Evolutionary conservation across 179 eudicot genomes (phyloP).

Genomic region (Gypsophila paniculata): DNA sequence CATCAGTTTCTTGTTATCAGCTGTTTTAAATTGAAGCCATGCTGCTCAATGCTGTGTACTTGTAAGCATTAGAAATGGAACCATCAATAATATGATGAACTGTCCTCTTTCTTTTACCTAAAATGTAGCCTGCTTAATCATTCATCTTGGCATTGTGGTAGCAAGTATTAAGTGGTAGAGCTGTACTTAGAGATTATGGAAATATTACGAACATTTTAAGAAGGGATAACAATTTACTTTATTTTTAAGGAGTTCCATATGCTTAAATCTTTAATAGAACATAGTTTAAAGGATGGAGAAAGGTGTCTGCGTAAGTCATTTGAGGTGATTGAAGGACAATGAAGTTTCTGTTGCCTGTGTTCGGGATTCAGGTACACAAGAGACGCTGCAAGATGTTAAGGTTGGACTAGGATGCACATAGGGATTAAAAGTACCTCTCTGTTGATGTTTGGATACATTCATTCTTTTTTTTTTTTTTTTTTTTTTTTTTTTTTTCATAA

Average conservation of each 20-base stretch:
- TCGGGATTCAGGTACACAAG: neutral
- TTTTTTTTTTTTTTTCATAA: too few relatives aligned
- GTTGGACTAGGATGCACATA: neutral
- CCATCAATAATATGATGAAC: neutral
- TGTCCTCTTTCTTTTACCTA: neutral
- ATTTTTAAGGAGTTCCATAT: neutral
- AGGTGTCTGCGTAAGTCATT: neutral
- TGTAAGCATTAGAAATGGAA: slow-evolving; percentile 5
- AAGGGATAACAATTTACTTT: neutral
- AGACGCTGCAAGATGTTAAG: neutral
- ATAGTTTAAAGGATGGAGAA: neutral
- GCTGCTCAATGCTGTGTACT: neutral
- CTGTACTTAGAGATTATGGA: neutral
- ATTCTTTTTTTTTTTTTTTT: neutral
- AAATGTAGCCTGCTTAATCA: neutral
- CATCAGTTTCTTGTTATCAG: neutral
- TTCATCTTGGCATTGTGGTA: neutral
- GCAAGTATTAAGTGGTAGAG: neutral
- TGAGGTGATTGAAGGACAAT: neutral
- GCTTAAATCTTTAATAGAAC: neutral
- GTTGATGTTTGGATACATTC: neutral
- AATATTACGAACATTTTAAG: neutral
- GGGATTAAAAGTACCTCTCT: neutral
- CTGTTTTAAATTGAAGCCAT: slow-evolving; percentile 2
- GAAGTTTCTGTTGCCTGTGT: neutral